Conservation (phyloP, 1,139 yeast species). For the Lodderomyces margitis region DNA sequence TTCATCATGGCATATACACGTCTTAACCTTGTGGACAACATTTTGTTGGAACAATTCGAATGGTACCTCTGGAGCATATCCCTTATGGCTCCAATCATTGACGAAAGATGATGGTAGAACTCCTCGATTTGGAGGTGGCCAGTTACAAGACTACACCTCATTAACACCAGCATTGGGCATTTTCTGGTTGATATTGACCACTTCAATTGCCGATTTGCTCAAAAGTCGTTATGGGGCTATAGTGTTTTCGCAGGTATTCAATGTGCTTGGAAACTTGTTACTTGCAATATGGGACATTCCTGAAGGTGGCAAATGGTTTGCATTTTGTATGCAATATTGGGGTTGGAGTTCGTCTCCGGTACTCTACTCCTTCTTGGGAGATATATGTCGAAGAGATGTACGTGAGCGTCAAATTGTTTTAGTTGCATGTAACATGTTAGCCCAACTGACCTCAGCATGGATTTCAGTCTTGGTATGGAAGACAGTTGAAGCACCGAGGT, state of each 20-base stretch:
- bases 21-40: slow-evolving; percentile 50
- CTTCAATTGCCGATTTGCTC: slow-evolving; percentile 48
- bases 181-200: slow-evolving; percentile 39
- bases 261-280: slow-evolving; percentile 37
- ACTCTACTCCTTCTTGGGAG: slow-evolving; percentile 43
- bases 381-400: slow-evolving; percentile 44
- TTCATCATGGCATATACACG: slow-evolving; percentile 55
- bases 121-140: slow-evolving; percentile 28
- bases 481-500: slow-evolving; percentile 40
- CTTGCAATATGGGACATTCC: slow-evolving; percentile 49
- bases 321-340: slow-evolving; percentile 44
- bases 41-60: slow-evolving; percentile 63
- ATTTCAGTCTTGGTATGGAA: slow-evolving; percentile 48
- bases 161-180: slow-evolving; percentile 46
- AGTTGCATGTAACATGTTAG: slow-evolving; percentile 44
- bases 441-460: slow-evolving; percentile 46
- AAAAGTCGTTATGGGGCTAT: slow-evolving; percentile 59
- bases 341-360: slow-evolving; percentile 54
- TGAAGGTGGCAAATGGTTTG: slow-evolving; percentile 48
- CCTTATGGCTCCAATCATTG: slow-evolving; percentile 44
- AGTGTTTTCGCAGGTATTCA: slow-evolving; percentile 48
- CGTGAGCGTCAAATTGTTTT: slow-evolving; percentile 43
- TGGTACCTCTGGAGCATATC: slow-evolving; percentile 49
- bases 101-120: slow-evolving; percentile 22
- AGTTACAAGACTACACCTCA: slow-evolving; percentile 40